phyloP scores from a whole-genome alignment of 768 basidiomycete genomes.

The Naematelia aurantialba region DNA sequence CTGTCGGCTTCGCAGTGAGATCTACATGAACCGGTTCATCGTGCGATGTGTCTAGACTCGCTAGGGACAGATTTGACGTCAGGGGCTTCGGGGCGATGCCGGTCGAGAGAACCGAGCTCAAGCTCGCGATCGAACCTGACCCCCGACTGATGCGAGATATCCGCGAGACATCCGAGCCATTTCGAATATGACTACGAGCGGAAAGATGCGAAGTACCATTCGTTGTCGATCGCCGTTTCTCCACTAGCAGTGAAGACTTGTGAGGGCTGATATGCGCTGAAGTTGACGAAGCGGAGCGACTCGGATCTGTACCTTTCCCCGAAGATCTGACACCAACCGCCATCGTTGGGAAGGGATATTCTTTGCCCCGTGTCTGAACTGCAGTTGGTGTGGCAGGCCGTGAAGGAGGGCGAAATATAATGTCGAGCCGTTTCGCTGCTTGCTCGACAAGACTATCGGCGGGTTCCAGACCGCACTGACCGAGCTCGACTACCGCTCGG shows the following conservation, averaged over 20 bases:
- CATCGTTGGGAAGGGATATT: slow-evolving; percentile 20
- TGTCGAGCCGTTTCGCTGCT: slow-evolving; percentile 35
- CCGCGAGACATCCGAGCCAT: background rate
- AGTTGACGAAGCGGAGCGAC: background rate
- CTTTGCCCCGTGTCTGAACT: background rate
- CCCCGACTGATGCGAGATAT: background rate
- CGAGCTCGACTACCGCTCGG: slow-evolving; percentile 20
- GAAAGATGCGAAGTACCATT: background rate
- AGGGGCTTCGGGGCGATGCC: background rate
- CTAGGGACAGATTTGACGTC: background rate
- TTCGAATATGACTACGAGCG: background rate
- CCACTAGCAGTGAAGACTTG: background rate
- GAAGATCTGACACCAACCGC: background rate
- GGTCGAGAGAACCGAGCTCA: background rate
- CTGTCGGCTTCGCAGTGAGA: background rate
- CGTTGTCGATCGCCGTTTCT: background rate
- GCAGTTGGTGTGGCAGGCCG: slow-evolving; percentile 10
- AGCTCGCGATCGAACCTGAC: background rate
- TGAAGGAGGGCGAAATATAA: slow-evolving; percentile 15
- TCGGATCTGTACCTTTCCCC: background rate
- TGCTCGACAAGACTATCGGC: slow-evolving; percentile 36
- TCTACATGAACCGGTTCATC: background rate
- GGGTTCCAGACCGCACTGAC: slow-evolving; percentile 15
- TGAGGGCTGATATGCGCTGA: background rate
- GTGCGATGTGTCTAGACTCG: background rate